Percentiles rank a stretch among this genome's conserved stretches.
Conservation (phyloP, 306 rosid species). For the Carpinus fangiana region DNA sequence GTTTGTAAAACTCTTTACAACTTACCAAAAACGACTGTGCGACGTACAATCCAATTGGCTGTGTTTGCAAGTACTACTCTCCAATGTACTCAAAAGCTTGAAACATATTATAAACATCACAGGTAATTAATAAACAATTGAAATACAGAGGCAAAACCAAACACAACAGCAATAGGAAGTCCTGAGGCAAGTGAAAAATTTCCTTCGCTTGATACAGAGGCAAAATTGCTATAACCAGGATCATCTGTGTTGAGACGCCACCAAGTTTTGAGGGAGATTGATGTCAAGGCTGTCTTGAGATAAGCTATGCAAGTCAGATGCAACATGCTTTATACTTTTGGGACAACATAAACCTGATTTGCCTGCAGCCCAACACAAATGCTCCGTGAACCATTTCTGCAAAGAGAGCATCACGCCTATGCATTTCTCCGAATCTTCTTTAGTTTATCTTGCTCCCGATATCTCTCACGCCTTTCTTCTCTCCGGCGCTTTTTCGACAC, state of each 20-base stretch:
- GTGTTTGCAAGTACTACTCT: not conserved
- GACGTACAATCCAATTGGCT: not conserved
- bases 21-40: not conserved
- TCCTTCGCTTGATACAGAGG: not conserved
- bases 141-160: not conserved
- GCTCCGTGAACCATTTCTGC: not conserved
- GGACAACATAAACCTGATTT: not conserved
- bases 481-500: conserved; percentile 69
- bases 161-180: not conserved
- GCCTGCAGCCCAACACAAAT: not conserved
- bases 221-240: not conserved
- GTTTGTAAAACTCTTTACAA: not conserved
- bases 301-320: not conserved
- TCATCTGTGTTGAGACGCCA: not conserved
- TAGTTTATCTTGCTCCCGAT: conserved; percentile 64
- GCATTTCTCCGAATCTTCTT: conserved; percentile 51
- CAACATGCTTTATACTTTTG: not conserved
- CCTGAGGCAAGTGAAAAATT: not conserved
- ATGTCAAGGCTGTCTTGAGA: not conserved
- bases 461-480: conserved; percentile 79
- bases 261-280: not conserved
- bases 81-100: not conserved
- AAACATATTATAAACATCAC: not conserved
- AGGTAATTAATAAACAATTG: not conserved
- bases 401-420: conserved; percentile 25